Base-by-base conservation (phyloP, 805 yeast genomes). In the Myxozyma mucilagina region DNA sequence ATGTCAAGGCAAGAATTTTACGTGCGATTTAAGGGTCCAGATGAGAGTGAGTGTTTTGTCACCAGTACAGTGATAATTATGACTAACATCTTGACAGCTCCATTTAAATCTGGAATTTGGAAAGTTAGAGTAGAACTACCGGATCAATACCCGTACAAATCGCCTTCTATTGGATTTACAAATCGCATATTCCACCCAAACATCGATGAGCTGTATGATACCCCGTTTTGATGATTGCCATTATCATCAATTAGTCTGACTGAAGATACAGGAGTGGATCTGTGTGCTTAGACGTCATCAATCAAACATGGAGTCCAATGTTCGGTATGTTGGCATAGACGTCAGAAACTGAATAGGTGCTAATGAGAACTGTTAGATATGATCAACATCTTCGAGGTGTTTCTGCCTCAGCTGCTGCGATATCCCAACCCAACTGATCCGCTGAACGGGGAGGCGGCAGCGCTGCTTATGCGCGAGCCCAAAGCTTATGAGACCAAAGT, bases 301-400 rank as follows among this genome's bases (percentile, higher is more conserved):
- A 93, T 73, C 97, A 93, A 72, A 90, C 98, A 0, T 93, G 99
- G 99, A 89, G 96, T 45, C 98, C 99, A 1, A 89, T 93, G 90
- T 93, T 91, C 78, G 97, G 69, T 68, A 64, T n/a, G 67, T 48
- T 20, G 7, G n/a, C 4, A 18, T 45, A 24, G 16, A 13, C 14
- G 18, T 14, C 16, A 11, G 9, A 10, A 0, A 18, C 13, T 20
- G 42, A 13, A 16, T 9, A 18, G 18, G 1, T 29, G 20, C 45
- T 57, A 20, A 53, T 20, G 9, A 5, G 29, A 24, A 39, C 16
- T 34, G 31, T 14, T 44, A 68, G 73, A 94, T 57, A 81, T 94
- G 66, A 79, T 86, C 66, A 94, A 94, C 72, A 89, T 93, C 31
- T 90, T 94, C 72, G 98, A 93, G 70, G 87, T 90, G 72, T 94